Conservation (phyloP, 148 eudicot species). For the Selenicereus undatus region DNA sequence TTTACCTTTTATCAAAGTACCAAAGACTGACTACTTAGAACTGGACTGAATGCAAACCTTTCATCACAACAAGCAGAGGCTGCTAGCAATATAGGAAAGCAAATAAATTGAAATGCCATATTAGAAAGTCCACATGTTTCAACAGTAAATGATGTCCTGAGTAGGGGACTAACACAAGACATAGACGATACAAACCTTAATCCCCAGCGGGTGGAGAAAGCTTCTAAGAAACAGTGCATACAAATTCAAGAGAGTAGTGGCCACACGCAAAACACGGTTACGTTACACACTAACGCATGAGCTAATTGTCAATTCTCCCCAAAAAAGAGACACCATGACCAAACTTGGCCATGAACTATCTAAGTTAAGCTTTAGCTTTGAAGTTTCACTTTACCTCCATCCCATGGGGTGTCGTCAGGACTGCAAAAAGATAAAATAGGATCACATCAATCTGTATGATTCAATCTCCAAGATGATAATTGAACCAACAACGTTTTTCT, state of each 20-base stretch:
- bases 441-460: not conserved
- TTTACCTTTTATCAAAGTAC: not conserved
- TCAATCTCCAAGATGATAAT: not conserved
- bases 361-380: not conserved
- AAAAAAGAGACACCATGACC: not conserved
- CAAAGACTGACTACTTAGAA: not conserved
- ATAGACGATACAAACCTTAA: not conserved
- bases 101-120: not conserved
- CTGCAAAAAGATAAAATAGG: conserved; percentile 37
- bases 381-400: conserved; percentile 48
- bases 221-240: not conserved
- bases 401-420: conserved; percentile 78
- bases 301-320: not conserved
- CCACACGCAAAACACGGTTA: not conserved
- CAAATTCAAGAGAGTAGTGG: not conserved
- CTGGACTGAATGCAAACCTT: not conserved
- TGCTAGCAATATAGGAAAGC: not conserved
- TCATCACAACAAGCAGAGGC: not conserved
- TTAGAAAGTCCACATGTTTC: not conserved
- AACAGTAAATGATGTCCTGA: not conserved
- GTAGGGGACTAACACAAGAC: not conserved
- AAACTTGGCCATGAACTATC: not conserved
- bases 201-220: not conserved
- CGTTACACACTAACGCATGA: not conserved
- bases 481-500: not conserved